These are phyloP conservation scores for Phycomyces blakesleeanus DNA, from an alignment of 192 early-diverging fungal species.

Conservation along the genomic window DNA sequence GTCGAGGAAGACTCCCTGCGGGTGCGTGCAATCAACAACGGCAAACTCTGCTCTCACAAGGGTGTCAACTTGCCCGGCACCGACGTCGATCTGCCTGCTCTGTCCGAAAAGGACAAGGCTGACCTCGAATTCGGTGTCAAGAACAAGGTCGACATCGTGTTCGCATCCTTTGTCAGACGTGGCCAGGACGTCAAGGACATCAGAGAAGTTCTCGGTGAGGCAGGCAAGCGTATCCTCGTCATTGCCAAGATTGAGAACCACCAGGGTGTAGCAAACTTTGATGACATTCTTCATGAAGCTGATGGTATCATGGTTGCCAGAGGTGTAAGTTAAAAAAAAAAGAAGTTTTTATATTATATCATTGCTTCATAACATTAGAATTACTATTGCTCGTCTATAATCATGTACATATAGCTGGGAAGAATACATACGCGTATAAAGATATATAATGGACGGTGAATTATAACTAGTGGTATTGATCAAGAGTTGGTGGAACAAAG, in stretches of 20 bases:
- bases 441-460: too few species aligned
- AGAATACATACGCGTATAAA: too few species aligned
- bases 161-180: constrained; percentile 94
- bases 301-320: constrained; percentile 99
- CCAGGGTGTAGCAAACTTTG: constrained; percentile 98
- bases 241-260: constrained; percentile 98
- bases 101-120: constrained; percentile 90
- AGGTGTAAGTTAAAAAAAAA: constrained; percentile 57
- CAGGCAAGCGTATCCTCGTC: constrained; percentile 87
- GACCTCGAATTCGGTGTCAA: constrained; percentile 91
- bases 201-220: constrained; percentile 75
- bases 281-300: constrained; percentile 88
- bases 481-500: too few species aligned
- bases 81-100: constrained; percentile 87
- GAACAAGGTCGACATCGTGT: constrained; percentile 91
- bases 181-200: constrained; percentile 89
- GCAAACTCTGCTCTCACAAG: constrained; percentile 87
- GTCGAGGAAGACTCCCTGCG: constrained; percentile 49
- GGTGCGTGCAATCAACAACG: constrained; percentile 79
- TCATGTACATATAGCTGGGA: too few species aligned
- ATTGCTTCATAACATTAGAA: too few species aligned
- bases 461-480: too few species aligned
- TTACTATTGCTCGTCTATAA: too few species aligned
- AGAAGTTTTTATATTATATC: too few species aligned
- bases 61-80: constrained; percentile 94